Percentiles rank a stretch among this genome's conserved stretches.
Conservation (phyloP, 1,284 basidiomycete genomes). For the Chiua sp. region DNA sequence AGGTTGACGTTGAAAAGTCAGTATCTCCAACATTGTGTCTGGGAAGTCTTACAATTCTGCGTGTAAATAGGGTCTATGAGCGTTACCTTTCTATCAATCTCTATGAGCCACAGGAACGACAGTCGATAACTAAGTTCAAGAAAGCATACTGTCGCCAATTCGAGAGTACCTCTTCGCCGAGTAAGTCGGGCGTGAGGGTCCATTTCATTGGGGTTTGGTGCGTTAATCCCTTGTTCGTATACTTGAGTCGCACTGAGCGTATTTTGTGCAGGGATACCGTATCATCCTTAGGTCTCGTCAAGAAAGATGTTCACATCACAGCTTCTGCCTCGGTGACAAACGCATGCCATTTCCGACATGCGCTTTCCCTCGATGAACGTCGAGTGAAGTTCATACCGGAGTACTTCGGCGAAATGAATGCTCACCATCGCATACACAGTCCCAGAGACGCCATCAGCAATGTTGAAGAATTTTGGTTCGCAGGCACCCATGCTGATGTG, state of each 20-base stretch:
- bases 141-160: slow-evolving; percentile 34
- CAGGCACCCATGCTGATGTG: background rate
- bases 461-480: slow-evolving; percentile 16
- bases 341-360: slow-evolving; percentile 42
- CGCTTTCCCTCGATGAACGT: slow-evolving; percentile 43
- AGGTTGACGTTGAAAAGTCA: slow-evolving; percentile 3
- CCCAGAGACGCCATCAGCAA: background rate
- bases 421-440: slow-evolving; percentile 26
- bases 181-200: slow-evolving; percentile 23
- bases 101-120: background rate
- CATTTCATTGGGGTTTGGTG: slow-evolving; percentile 48
- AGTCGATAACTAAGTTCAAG: slow-evolving; percentile 34
- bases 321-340: slow-evolving; percentile 16
- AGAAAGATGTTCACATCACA: slow-evolving; percentile 20
- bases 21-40: background rate
- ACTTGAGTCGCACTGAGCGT: background rate
- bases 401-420: slow-evolving; percentile 28
- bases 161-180: too few relatives aligned
- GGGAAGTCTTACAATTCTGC: slow-evolving; percentile 3
- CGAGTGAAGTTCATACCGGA: slow-evolving; percentile 46
- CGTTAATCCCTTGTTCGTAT: background rate
- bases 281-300: slow-evolving; percentile 36
- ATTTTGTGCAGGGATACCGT: slow-evolving; percentile 45
- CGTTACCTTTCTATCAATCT: slow-evolving; percentile 28
- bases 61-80: slow-evolving; percentile 40